A percentile compares a stretch with the other conserved stretches of the same genome.
phyloP scores from a whole-genome alignment of 306 rosid species.

The Cicer chorassanicum region DNA sequence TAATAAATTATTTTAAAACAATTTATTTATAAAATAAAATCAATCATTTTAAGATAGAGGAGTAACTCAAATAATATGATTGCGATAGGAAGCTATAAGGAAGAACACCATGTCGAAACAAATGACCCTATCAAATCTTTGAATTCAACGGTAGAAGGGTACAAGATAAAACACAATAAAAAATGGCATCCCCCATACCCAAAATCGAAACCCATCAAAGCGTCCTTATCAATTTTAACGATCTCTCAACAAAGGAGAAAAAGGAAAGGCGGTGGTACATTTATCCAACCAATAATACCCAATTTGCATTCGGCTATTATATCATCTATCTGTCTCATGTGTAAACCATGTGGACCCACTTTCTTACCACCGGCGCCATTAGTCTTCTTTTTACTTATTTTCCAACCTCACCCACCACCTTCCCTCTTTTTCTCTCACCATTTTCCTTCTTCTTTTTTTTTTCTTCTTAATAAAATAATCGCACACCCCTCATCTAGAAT shows the following conservation, averaged over 20 bases:
- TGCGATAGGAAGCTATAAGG: constrained; percentile 30
- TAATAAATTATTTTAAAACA: too few relatives aligned
- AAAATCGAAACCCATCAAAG: constrained; percentile 52
- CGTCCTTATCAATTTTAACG: constrained; percentile 48
- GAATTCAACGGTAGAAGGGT: neutral
- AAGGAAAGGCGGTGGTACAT: constrained; percentile 56
- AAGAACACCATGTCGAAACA: constrained; percentile 50
- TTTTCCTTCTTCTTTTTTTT: neutral
- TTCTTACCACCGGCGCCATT: constrained; percentile 78
- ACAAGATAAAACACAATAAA: neutral
- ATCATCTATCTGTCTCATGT: constrained; percentile 44
- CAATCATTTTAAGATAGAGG: too few relatives aligned
- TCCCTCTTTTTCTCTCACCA: neutral
- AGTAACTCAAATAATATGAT: constrained; percentile 2
- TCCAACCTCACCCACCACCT: constrained; percentile 75
- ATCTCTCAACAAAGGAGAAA: neutral
- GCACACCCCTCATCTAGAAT: constrained; percentile 22
- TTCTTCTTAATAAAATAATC: neutral
- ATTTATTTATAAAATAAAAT: too few relatives aligned
- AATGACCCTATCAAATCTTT: constrained; percentile 39
- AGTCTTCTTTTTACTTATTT: constrained; percentile 75
- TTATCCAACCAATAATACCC: constrained; percentile 50
- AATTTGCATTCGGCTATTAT: constrained; percentile 24
- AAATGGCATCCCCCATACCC: constrained; percentile 61
- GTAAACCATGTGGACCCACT: constrained; percentile 55